These are phyloP conservation scores for Umbelopsis vinacea DNA, from an alignment of 192 early-diverging fungal genomes.

Conservation along the genomic window DNA sequence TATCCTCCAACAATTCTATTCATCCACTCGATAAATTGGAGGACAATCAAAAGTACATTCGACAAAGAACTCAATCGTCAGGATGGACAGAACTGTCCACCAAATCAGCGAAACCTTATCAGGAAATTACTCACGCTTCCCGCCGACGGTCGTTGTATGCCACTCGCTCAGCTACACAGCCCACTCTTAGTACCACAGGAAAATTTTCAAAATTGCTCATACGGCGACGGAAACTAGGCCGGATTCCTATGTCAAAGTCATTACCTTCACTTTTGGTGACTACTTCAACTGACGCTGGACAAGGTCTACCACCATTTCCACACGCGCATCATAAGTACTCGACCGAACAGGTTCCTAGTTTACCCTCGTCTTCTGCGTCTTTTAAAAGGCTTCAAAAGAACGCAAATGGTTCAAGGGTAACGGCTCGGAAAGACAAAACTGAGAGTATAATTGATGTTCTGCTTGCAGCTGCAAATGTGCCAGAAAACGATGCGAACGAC, in stretches of 20 bases:
- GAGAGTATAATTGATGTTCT: slow-evolving; percentile 7
- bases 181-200: neutral
- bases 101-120: neutral
- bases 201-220: slow-evolving; percentile 3
- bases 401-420: neutral
- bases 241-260: slow-evolving; percentile 2
- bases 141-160: slow-evolving; percentile 1
- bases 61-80: slow-evolving; percentile 3
- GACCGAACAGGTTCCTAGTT: neutral
- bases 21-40: neutral
- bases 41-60: neutral
- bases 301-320: neutral
- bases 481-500: neutral
- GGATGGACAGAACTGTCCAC: neutral
- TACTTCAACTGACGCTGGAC: neutral
- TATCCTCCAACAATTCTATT: neutral
- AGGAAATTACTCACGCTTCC: neutral
- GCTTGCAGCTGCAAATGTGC: neutral
- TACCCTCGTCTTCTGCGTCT: neutral
- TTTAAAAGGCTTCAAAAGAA: neutral
- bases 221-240: neutral
- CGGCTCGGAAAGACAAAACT: neutral
- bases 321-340: neutral
- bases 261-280: neutral
- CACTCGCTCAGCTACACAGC: slow-evolving; percentile 16